Evolutionary conservation across 305 asterid species (phyloP).

Genomic region (Withania somnifera): DNA sequence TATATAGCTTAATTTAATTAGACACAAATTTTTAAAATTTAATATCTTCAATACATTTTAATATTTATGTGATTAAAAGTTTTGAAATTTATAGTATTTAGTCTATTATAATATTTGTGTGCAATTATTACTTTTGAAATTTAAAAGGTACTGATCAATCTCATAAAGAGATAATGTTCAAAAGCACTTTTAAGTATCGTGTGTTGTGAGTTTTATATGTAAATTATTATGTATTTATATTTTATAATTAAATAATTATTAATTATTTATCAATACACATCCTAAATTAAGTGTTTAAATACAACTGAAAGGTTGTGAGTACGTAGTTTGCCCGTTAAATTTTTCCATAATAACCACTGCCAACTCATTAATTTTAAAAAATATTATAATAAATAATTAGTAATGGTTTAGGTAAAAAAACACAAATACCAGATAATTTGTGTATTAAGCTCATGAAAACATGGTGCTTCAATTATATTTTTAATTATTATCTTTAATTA

Average conservation of each 20-base stretch:
- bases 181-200: neutral
- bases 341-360: neutral
- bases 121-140: neutral
- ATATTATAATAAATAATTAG: neutral
- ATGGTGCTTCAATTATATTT: too few relatives aligned
- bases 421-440: neutral
- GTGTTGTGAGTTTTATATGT: neutral
- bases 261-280: neutral
- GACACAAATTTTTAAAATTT: neutral
- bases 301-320: neutral
- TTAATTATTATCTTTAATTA: neutral
- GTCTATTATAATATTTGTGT: neutral
- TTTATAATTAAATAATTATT: neutral
- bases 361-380: neutral
- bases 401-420: too few relatives aligned
- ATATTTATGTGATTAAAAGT: neutral
- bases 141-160: neutral
- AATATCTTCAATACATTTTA: neutral
- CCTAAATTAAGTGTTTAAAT: neutral
- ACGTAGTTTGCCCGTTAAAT: neutral
- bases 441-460: too few relatives aligned
- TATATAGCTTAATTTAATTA: neutral
- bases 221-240: fast-evolving
- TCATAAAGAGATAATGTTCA: too few relatives aligned
- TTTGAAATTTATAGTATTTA: neutral